Evolutionary conservation across 192 early-diverging fungal species (phyloP), one percentile per base, ranked within the genome.

Genomic region (Coemansia sp.): DNA sequence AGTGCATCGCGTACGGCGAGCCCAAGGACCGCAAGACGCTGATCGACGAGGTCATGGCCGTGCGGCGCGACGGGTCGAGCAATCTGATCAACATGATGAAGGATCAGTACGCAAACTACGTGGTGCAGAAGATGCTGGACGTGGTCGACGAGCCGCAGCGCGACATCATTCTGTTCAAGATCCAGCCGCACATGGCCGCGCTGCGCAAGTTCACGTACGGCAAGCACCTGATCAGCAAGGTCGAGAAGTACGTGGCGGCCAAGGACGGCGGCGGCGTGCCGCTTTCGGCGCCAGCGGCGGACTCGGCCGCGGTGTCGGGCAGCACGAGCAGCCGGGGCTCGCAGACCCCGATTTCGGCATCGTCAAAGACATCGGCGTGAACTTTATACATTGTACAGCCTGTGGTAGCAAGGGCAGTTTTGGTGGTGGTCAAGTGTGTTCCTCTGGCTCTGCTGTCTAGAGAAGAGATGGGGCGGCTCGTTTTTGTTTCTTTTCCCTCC

Each of bases 51-150:
- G 93, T 98, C 12, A 85, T 92, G 23, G 82, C 84, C 21, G 85
- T 89, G 49, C 85, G 89, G 58, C 84, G 91, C 11, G 95, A 97
- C 72, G 59, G 54, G n/a, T 64, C 56, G 16, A 90, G 91, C 47
- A 92, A 92, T 6, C 74, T 98, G 64, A 85, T 94, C 48, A 77
- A 85, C n/a, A 97, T 98, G 95, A 98, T 98, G 96, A 97, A 97
- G 82, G 96, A 98, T 81, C 96, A 99, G 77, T 99, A 94, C 67
- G 97, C 97, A 44, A 99, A 99, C 69, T 99, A 99, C 76, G 97
- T 99, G 27, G 92, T 99, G 38, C 97, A 99, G 72, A 99, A 99
- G 76, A 95, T 99, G 94, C 81, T 99, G 48, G 97, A 99, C 77
- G 95, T 98, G 33, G 93, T 95, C 8, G 91, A 93, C 61, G 94